Evolutionary conservation across 2,329 filamentous ascomycete species (phyloP).

Genomic region (Truncatella angustata): DNA sequence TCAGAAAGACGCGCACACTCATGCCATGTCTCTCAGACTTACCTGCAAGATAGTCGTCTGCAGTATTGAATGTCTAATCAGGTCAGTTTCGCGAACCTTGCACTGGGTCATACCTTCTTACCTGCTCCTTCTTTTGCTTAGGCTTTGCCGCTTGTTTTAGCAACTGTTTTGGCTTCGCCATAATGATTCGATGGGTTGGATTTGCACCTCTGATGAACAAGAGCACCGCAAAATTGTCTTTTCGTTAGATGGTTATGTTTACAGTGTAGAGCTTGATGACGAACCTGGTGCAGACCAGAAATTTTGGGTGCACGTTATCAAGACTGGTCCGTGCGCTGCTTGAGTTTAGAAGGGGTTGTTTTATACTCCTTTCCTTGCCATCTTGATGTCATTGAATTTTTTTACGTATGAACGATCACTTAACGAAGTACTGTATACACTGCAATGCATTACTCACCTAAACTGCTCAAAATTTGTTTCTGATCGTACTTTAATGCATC

Average conservation of each 20-base stretch:
- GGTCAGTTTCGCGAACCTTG: constrained; percentile 9
- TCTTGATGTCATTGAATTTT: too few species aligned
- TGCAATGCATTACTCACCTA: too few species aligned
- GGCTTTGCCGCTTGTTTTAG: constrained; percentile 17
- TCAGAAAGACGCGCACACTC: constrained; percentile 2
- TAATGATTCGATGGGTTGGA: too few species aligned
- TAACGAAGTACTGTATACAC: too few species aligned
- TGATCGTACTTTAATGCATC: too few species aligned
- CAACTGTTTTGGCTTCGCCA: constrained; percentile 15
- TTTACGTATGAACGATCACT: too few species aligned
- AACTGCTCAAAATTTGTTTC: too few species aligned
- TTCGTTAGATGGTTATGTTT: neutral
- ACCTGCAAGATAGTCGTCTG: constrained; percentile 67
- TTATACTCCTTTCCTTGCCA: too few species aligned
- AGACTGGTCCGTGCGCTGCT: neutral
- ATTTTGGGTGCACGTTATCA: neutral
- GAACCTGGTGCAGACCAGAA: neutral
- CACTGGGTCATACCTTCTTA: neutral
- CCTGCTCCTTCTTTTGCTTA: constrained; percentile 20
- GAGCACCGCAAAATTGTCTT: neutral
- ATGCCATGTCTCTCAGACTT: constrained; percentile 14
- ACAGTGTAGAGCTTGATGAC: neutral
- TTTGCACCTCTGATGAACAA: too few species aligned
- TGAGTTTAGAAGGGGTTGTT: too few species aligned
- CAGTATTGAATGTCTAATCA: constrained; percentile 52